These are phyloP conservation scores for Candida hispaniensis DNA, from an alignment of 805 yeast species.

Conservation along the genomic window DNA sequence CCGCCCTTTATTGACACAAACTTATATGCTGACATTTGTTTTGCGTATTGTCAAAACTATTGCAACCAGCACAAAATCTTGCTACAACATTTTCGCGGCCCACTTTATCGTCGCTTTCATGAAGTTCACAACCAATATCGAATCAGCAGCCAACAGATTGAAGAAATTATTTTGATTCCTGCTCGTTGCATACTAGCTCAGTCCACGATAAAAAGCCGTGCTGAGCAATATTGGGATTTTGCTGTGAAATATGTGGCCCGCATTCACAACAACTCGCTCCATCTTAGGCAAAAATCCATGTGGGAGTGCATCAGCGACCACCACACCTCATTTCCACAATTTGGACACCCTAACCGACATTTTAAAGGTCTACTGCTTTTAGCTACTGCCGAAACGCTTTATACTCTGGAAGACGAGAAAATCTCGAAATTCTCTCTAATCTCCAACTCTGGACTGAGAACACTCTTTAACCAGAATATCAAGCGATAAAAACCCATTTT, in stretches of 20 bases:
- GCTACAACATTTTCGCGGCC: conserved; percentile 8
- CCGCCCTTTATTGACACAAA: too few relatives aligned
- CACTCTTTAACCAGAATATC: conserved; percentile 4
- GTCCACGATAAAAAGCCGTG: background rate
- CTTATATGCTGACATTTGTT: too few relatives aligned
- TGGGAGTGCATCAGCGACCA: too few relatives aligned
- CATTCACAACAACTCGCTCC: conserved; percentile 7
- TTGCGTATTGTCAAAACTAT: too few relatives aligned
- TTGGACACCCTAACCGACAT: too few relatives aligned
- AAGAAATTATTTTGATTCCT: conserved; percentile 8
- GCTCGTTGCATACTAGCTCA: conserved; percentile 2
- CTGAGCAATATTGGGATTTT: conserved; percentile 11
- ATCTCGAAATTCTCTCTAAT: too few relatives aligned
- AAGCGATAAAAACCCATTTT: conserved; percentile 10
- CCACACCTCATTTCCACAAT: too few relatives aligned
- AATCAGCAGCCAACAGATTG: conserved; percentile 4
- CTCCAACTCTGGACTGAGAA: background rate
- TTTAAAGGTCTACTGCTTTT: too few relatives aligned
- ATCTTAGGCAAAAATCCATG: too few relatives aligned
- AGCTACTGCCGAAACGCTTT: too few relatives aligned
- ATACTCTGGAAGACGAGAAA: too few relatives aligned
- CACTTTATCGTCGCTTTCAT: conserved; percentile 8
- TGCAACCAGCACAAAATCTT: conserved; percentile 3
- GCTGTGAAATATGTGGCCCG: conserved; percentile 8
- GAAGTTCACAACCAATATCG: conserved; percentile 2